Base-by-base conservation (phyloP, 305 asterid species). In the Fraxinus paxiana region DNA sequence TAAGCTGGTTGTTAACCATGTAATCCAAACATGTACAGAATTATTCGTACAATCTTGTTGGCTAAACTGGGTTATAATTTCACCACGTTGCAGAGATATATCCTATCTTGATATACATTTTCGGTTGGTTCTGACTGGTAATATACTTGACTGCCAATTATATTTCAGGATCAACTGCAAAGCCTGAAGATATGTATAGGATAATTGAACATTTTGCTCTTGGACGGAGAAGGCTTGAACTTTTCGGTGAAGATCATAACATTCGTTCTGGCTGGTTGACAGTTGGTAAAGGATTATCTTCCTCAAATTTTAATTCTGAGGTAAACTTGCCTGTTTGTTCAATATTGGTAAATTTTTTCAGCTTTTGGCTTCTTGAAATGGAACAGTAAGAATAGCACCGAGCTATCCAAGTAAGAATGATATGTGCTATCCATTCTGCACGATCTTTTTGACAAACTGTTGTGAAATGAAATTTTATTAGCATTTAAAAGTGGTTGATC, bases 251-350 rank as follows among this genome's bases (percentile, higher is more conserved):
- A 86, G 99, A 96, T 87, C 99, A 93, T 86, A 96, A 96, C 80
- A 96, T 96, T 83, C 97, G 99, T 75, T 75, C 98, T 61, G 99
- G 99, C 85, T 96, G 99, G 99, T 89, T 96, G 88, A 96, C 99
- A 69, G 92, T 93, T 59, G 99, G 99, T 82, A 90, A 90, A 59
- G 99, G 91, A 82, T 84, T 96, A 82, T 89, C 98, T 79, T 96
- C 99, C 4, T 90, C 98, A 70, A 96, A 96, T 87, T 96, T 96
- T 78, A 92, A 90, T 79, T 80, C 95, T 43, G 98, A 94, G 97
- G 99, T 94, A 89, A 73, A 77, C 83, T 80, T 63, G 22, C 77
- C 71, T 4, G 12, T 67, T 34, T 67, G 18, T 28, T 13, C 20
- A 15, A 69, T 31, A 26, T 13, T 30, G 4, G 41, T 12, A 28